Conservation (phyloP, 805 yeast genomes). For the Myxozyma neglecta region DNA sequence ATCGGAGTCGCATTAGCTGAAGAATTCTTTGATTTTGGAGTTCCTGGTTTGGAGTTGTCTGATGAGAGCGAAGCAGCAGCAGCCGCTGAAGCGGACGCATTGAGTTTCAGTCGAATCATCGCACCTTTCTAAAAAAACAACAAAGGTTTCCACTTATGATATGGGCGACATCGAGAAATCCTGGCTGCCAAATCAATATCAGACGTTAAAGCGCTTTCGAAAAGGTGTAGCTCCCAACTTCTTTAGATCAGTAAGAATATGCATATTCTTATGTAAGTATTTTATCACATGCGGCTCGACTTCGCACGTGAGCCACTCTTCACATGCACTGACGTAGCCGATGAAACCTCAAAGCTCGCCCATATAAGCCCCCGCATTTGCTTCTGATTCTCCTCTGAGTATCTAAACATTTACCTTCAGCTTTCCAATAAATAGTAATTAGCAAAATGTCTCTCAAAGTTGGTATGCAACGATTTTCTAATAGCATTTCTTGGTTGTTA, state of each 20-base stretch:
- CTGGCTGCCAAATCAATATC: too few species aligned
- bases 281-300: neutral
- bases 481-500: neutral
- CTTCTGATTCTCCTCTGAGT: neutral
- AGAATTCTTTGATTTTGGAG: conserved; percentile 2
- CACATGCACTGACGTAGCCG: conserved; percentile 1
- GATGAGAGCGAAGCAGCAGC: conserved; percentile 5
- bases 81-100: conserved; percentile 11
- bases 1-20: conserved; percentile 4
- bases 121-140: too few species aligned
- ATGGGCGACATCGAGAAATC: too few species aligned
- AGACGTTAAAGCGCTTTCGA: too few species aligned
- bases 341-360: neutral
- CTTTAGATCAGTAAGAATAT: too few species aligned
- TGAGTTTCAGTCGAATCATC: conserved; percentile 24
- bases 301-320: conserved; percentile 4
- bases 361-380: neutral
- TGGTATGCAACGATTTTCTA: conserved; percentile 12
- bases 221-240: too few species aligned
- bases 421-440: neutral
- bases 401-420: neutral
- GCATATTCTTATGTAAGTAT: too few species aligned
- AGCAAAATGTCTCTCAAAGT: conserved; percentile 19
- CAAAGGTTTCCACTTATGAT: neutral
- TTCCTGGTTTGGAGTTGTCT: neutral